Evolutionary conservation across 2,329 filamentous ascomycete species (phyloP).

Genomic region (Diaporthe sp.): DNA sequence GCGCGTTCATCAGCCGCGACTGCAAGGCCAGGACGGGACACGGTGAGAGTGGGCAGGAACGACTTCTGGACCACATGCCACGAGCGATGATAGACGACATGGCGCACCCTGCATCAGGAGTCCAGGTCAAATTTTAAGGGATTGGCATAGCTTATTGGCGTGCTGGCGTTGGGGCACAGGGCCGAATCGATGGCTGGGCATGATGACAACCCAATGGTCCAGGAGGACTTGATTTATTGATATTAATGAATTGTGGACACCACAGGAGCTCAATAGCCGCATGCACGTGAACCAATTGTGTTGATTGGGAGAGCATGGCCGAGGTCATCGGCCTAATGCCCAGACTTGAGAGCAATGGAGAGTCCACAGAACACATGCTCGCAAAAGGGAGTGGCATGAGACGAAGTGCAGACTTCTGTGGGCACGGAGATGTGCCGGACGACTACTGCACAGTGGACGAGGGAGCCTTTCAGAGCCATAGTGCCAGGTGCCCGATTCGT

Average conservation of each 20-base stretch:
- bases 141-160: constrained; percentile 35
- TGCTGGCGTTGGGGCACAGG: constrained; percentile 36
- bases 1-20: not conserved
- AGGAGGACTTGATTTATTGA: constrained; percentile 25
- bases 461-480: not conserved
- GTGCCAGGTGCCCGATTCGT: not conserved
- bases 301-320: not conserved
- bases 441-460: not conserved
- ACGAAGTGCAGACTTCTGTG: not conserved
- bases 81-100: constrained; percentile 36
- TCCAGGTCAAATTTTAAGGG: constrained; percentile 29
- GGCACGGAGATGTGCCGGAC: not conserved
- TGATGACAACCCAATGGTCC: constrained; percentile 21
- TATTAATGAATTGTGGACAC: constrained; percentile 25
- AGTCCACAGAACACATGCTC: not conserved
- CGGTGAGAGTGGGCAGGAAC: constrained; percentile 1
- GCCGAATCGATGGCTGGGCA: constrained; percentile 20
- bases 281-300: not conserved
- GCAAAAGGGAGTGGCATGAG: not conserved
- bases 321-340: not conserved
- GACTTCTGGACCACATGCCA: not conserved
- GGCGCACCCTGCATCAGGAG: constrained; percentile 31
- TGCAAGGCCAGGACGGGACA: not conserved
- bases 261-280: not conserved
- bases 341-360: not conserved